Percentiles rank a stretch among this genome's conserved stretches.
Evolutionary conservation across 371 early-diverging fungal species (phyloP).

Genomic region (Blakeslea trispora): DNA sequence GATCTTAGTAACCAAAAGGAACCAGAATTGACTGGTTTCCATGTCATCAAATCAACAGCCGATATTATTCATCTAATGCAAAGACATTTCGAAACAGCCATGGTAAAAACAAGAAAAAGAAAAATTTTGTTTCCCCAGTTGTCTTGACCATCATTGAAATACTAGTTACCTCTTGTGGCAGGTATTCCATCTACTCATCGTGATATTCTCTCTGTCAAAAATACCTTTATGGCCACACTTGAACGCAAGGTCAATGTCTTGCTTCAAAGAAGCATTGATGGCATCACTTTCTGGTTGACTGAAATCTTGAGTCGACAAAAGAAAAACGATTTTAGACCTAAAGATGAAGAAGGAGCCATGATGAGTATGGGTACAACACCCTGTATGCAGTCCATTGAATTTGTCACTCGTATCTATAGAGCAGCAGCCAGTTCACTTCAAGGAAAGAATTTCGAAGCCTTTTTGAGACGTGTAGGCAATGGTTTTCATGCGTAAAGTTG

Average conservation of each 20-base stretch:
- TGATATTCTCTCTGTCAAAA: slow-evolving; percentile 82
- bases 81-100: slow-evolving; percentile 83
- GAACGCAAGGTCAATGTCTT: slow-evolving; percentile 79
- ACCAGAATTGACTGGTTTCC: slow-evolving; percentile 74
- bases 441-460: slow-evolving; percentile 77
- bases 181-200: slow-evolving; percentile 82
- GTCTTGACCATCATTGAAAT: no score
- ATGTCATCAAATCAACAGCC: slow-evolving; percentile 69
- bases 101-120: no score
- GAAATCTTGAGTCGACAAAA: slow-evolving; percentile 67
- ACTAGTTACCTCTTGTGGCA: slow-evolving; percentile 74
- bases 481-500: slow-evolving; percentile 73
- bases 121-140: no score
- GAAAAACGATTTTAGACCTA: slow-evolving; percentile 77
- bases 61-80: slow-evolving; percentile 83
- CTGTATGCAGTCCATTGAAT: slow-evolving; percentile 73
- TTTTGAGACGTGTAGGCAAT: slow-evolving; percentile 78
- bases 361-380: slow-evolving; percentile 77
- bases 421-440: slow-evolving; percentile 67
- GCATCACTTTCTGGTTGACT: slow-evolving; percentile 57
- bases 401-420: slow-evolving; percentile 61
- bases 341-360: slow-evolving; percentile 79
- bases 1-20: slow-evolving; percentile 65
- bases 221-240: slow-evolving; percentile 78
- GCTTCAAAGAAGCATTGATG: slow-evolving; percentile 77